A percentile compares a stretch with the other conserved stretches of the same genome.
These are phyloP conservation scores for Vicia villosa DNA, from an alignment of 306 rosid genomes.

Conservation along the genomic window DNA sequence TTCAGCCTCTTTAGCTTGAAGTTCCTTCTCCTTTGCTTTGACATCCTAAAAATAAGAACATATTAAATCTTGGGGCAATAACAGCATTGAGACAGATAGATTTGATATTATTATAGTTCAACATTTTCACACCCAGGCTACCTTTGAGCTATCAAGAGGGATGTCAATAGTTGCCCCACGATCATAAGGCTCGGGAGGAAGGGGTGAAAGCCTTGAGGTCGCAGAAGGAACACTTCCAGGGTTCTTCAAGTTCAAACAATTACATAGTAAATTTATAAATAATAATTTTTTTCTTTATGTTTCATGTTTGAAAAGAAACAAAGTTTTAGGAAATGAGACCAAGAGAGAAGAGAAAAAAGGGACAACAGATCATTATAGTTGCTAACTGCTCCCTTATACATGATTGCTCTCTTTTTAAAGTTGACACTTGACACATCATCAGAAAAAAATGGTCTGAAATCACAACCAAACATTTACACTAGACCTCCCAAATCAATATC, in stretches of 20 bases:
- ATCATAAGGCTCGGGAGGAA: slow-evolving; percentile 80
- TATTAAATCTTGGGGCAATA: slow-evolving; percentile 26
- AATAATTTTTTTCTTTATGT: not conserved
- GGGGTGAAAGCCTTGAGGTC: slow-evolving; percentile 70
- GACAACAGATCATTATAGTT: slow-evolving; percentile 22
- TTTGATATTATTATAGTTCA: slow-evolving; percentile 19
- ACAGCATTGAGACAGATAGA: slow-evolving; percentile 27
- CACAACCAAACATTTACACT: slow-evolving; percentile 3
- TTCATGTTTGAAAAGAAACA: slow-evolving; percentile 29
- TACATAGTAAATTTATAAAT: slow-evolving; percentile 19
- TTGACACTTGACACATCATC: slow-evolving; percentile 1
- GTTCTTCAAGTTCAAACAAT: slow-evolving; percentile 48
- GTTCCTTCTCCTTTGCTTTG: slow-evolving; percentile 83
- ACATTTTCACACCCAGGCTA: slow-evolving; percentile 39
- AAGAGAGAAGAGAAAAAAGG: slow-evolving; percentile 1
- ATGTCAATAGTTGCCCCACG: slow-evolving; percentile 77
- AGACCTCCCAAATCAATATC: slow-evolving; percentile 26
- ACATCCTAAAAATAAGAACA: slow-evolving; percentile 51
- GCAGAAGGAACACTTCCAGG: slow-evolving; percentile 64
- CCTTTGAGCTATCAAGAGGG: slow-evolving; percentile 66
- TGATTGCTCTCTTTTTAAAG: slow-evolving; percentile 11
- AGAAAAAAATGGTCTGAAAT: not conserved
- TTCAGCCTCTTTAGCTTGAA: slow-evolving; percentile 84
- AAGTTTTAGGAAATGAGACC: slow-evolving; percentile 2
- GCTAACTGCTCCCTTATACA: slow-evolving; percentile 8